Percentiles rank a stretch among this genome's conserved stretches.
These are phyloP conservation scores for Arachnomyces sp. DNA, from an alignment of 2,329 filamentous ascomycete species.

Conservation along the genomic window DNA sequence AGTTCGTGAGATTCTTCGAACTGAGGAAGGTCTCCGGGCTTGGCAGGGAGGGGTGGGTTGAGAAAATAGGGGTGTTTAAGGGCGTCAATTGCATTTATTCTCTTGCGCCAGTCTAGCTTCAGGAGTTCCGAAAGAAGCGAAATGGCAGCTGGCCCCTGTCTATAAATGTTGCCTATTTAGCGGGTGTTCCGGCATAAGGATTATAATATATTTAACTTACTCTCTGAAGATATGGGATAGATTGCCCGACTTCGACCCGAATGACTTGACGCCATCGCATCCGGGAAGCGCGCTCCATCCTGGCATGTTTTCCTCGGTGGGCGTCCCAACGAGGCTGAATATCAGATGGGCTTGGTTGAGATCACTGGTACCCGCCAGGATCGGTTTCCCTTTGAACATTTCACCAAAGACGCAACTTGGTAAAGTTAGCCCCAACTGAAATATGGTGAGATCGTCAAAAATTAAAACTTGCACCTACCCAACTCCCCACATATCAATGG, in stretches of 20 bases:
- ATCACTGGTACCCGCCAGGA: conserved; percentile 83
- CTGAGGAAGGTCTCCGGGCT: conserved; percentile 75
- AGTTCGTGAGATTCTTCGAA: conserved; percentile 96
- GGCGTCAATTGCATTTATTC: conserved; percentile 90
- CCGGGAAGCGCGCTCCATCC: conserved; percentile 78
- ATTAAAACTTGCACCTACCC: conserved; percentile 51
- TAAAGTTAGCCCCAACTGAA: neutral
- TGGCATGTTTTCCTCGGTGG: conserved; percentile 86
- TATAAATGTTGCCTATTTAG: conserved; percentile 20
- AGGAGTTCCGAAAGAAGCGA: conserved; percentile 74
- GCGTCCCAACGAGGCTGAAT: conserved; percentile 83
- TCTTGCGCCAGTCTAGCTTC: conserved; percentile 76
- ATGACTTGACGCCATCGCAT: conserved; percentile 63
- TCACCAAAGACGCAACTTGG: conserved; percentile 90
- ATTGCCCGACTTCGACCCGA: conserved; percentile 53
- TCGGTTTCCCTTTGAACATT: conserved; percentile 91
- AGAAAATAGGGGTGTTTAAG: conserved; percentile 88
- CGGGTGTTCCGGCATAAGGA: neutral
- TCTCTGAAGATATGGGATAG: conserved; percentile 68
- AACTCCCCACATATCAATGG: conserved; percentile 97
- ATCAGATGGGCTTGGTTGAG: conserved; percentile 85
- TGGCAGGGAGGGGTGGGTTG: conserved; percentile 65
- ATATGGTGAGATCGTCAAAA: neutral
- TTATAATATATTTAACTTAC: conserved; percentile 34
- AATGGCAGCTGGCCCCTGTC: conserved; percentile 62